A percentile compares a stretch with the other conserved stretches of the same genome.
phyloP scores from a whole-genome alignment of 805 yeast genomes.

The Wickerhamomyces mucosus region DNA sequence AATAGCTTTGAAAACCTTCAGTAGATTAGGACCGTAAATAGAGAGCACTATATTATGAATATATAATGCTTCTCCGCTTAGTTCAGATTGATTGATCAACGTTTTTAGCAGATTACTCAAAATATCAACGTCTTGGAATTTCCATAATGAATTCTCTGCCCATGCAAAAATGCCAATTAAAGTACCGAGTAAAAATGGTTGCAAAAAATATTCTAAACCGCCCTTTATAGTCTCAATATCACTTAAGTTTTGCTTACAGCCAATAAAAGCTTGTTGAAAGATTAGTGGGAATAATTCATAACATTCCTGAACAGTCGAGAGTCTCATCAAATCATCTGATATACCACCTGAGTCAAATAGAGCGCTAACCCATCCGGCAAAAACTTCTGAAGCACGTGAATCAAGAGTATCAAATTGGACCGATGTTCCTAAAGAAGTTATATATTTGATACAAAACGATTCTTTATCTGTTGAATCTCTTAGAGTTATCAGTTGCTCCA shows the following conservation, averaged over 20 bases:
- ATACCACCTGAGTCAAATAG: constrained; percentile 78
- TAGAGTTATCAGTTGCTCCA: constrained; percentile 19
- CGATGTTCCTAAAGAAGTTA: constrained; percentile 20
- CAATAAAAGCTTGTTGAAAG: constrained; percentile 60
- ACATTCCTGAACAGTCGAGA: constrained; percentile 57
- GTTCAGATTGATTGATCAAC: constrained; percentile 31
- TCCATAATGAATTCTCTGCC: constrained; percentile 32
- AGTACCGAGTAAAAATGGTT: constrained; percentile 60
- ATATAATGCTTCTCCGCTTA: constrained; percentile 36
- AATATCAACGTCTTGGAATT: constrained; percentile 22
- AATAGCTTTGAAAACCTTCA: constrained; percentile 6
- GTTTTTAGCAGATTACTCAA: constrained; percentile 30
- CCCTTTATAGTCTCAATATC: constrained; percentile 54
- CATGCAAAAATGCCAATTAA: constrained; percentile 45
- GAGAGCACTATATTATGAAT: constrained; percentile 32
- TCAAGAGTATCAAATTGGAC: constrained; percentile 15
- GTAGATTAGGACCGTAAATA: constrained; percentile 13
- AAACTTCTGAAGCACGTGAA: constrained; percentile 20
- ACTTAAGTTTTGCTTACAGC: constrained; percentile 45
- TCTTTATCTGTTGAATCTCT: constrained; percentile 8
- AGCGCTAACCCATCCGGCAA: constrained; percentile 72
- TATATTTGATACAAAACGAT: constrained; percentile 24
- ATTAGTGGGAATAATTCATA: constrained; percentile 63
- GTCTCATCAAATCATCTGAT: constrained; percentile 70
- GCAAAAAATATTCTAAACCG: constrained; percentile 82